Evolutionary conservation across 257 asterid species (phyloP), one percentile per base, ranked within the genome.

Genomic region (Nicotiana tomentosiformis): DNA sequence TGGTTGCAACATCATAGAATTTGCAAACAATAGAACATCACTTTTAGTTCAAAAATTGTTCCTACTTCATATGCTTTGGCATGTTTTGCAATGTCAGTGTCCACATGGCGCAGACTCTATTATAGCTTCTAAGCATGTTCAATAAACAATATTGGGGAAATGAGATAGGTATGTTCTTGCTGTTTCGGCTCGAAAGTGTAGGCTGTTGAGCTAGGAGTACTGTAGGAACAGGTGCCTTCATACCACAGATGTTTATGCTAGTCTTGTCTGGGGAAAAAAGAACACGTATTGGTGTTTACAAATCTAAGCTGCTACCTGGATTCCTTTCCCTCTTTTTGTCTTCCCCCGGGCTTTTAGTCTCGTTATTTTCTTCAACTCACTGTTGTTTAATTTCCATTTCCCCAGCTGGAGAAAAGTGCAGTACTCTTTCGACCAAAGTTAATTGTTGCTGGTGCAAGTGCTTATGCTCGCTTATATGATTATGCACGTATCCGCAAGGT

Each of bases 391-490:
- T 74, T 74, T 74, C 80, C 64, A 74, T 51, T 23, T 49, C 23
- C 43, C 8, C 95, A 95, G 99, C 82, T 95, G 87, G 99, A 95
- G 87, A 94, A 94, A 88, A 94, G 97, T 86, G 99, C 99, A 81
- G 88, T 88, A 58, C 98, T 95, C 55, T 95, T 89, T 84, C 93
- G 99, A 89, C 99, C 99, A 16, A 95, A 95, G 86, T 86, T 95
- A 87, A 92, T 95, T 77, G 97, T 95, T 86, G 97, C 99, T 84
- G 98, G 99, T 86, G 99, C 99, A 84, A 95, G 99, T 87, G 97
- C 99, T 65, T 95, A 94, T 92, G 98, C 99, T 56, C 97, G 99
- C 67, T 83, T 92, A 4, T 95, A 94, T 86, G 98, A 95, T 87
- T 95, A 95, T 91, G 97, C 92, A 67, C 91, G 93, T 76, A 91